Base-by-base conservation (phyloP, 2,329 filamentous ascomycete genomes). In the Dryadomyces quercus-mongolicae region DNA sequence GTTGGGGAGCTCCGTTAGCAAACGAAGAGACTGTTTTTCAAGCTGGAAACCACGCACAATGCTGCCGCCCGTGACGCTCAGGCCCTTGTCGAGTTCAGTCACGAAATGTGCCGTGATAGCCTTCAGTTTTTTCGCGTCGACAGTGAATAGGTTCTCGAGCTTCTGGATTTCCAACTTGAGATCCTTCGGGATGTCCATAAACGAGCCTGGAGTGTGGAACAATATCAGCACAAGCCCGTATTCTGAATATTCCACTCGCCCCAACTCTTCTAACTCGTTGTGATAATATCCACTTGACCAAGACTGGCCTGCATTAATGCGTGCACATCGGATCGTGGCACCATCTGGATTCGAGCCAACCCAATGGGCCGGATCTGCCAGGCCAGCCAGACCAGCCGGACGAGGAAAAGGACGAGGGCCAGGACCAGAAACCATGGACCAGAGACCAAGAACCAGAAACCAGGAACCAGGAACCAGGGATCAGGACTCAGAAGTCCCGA, bases 101-200 rank as follows among this genome's bases (percentile, higher is more conserved):
- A 94, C 77, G 68, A 98, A 98, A 69, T 95, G 92, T 53, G 87
- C 76, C 45, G 89, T 92, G 65, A 98, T 91, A 60, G 85, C 71
- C 79, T 97, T 97, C 54, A 97, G 81, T 74, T 88, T 95, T 42
- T 78, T 71, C 1, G 78, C 78, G 60, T 86, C 80, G 48, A 97
- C 82, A 12, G 84, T 86, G 71, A 98, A 95, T 53, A 85, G 70
- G 55, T 90, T 79, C 74, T 97, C 93, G 22, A 97, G 78, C 58
- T 80, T 77, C 68, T 87, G 83, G 66, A 97, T 91, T 72, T 96
- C 86, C 42, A 71, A 67, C 53, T 88, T 74, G 60, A 96, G 80
- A 70, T 89, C 84, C 73, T 89, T 86, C 60, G 92, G 91, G 70
- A 95, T 80, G 74, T 96, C 89, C 69, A 85, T 83, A 81, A 93